Percentiles rank a stretch among this genome's conserved stretches.
Evolutionary conservation across 139 green algal species (phyloP).

Genomic region (Coccomyxa sp.): DNA sequence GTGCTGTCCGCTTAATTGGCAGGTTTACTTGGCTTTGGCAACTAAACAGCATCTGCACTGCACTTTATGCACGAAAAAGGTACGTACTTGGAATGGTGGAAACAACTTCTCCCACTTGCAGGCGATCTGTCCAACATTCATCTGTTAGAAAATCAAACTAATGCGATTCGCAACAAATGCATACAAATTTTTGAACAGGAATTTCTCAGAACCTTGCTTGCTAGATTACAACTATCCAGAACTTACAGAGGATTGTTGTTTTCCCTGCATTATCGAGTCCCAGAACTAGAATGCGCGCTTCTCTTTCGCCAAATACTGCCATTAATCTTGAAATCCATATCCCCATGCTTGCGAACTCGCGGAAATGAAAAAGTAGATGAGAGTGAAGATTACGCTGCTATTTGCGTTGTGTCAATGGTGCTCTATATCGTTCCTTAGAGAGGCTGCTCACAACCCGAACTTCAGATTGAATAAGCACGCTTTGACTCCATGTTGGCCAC

Average conservation of each 20-base stretch:
- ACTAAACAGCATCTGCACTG: no score
- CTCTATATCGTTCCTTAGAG: no score
- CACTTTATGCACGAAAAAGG: neutral
- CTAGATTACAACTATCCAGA: neutral
- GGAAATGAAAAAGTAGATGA: no score
- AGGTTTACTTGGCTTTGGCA: no score
- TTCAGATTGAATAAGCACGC: no score
- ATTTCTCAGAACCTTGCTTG: neutral
- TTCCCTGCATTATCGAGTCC: constrained; percentile 98
- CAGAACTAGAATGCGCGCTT: constrained; percentile 95
- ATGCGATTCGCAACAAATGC: neutral
- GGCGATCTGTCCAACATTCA: constrained; percentile 58
- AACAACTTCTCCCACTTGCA: constrained; percentile 98
- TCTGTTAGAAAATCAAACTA: neutral
- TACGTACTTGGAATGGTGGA: constrained; percentile 95
- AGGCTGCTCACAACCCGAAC: no score
- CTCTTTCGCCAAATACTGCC: constrained; percentile 90
- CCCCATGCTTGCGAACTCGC: constrained; percentile 61
- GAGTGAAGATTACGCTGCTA: no score
- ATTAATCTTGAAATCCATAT: constrained; percentile 88
- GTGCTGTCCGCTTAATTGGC: no score
- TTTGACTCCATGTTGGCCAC: no score
- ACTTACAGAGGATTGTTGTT: constrained; percentile 96
- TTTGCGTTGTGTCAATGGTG: no score
- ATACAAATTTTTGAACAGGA: neutral